Evolutionary conservation across 257 asterid genomes (phyloP), one percentile per base, ranked within the genome.

Genomic region (Thymus mandschuricus): DNA sequence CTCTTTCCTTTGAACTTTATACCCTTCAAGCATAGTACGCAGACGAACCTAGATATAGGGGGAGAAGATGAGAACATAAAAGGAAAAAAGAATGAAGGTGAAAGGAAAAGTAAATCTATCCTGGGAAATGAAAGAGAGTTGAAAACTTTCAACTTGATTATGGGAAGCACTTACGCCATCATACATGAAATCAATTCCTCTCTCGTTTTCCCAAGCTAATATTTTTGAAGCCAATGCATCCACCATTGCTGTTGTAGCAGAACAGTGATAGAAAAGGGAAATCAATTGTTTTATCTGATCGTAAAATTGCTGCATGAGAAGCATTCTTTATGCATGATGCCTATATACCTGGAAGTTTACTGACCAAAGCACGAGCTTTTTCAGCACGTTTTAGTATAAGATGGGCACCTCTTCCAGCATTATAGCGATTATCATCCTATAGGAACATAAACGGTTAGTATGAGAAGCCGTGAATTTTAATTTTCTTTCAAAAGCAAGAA

Each of bases 371-470:
- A 58, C 99, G 97, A 70, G 99, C 97, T 77, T 91, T 94, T 84
- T 94, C 97, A 74, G 97, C 99, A 38, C 95, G 99, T 79, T 86
- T 94, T 72, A 94, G 81, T 4, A 85, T 84, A 73, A 91, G 93
- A 85, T 94, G 99, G 71, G 99, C 89, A 75, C 99, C 99, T 78
- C 92, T 86, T 70, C 97, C 99, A 78, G 97, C 96, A 83, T 84
- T 91, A 66, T 91, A 94, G 54, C 99, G 92, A 68, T 89, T 94
- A 10, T 89, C 97, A 80, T 94, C 99, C 99, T 94, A 49, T 31
- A 77, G 8, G 67, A 51, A 13, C 15, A 66, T 13, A 21, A 70
- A 33, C 31, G 70, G 43, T 46, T 52, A 72, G 48, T 50, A 68
- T 66, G 28, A 82, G 60, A 40, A 68, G 75, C 45, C 41, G 31